Evolutionary conservation across 805 yeast species (phyloP).

Genomic region (Lipomyces kockii): DNA sequence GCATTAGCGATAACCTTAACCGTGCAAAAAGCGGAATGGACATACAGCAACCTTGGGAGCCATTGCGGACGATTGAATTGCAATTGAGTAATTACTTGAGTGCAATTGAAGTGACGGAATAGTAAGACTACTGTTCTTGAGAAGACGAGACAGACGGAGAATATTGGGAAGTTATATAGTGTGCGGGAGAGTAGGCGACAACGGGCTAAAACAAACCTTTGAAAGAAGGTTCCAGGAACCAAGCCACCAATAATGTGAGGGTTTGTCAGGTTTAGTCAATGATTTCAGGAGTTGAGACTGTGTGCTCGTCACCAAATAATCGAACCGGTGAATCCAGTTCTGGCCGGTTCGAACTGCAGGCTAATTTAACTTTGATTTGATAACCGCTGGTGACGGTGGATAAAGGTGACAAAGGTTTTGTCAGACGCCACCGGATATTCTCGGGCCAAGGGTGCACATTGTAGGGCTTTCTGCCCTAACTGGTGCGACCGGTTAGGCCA

Average conservation of each 20-base stretch:
- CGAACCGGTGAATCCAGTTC: no score
- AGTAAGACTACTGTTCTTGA: not conserved
- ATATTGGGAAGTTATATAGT: no score
- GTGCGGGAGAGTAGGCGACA: no score
- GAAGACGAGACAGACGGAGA: not conserved
- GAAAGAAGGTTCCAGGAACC: not conserved
- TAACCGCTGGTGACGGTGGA: no score
- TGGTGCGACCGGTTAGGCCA: no score
- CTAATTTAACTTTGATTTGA: no score
- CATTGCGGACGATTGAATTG: slow-evolving; percentile 19
- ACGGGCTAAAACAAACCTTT: not conserved
- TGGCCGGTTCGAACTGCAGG: no score
- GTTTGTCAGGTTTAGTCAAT: slow-evolving; percentile 3
- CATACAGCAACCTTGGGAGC: slow-evolving; percentile 38
- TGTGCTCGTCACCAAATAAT: no score
- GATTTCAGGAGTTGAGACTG: not conserved
- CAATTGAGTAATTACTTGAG: not conserved
- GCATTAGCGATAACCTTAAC: not conserved
- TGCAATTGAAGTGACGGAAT: not conserved
- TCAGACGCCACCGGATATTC: no score
- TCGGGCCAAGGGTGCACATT: no score
- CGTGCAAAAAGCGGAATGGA: not conserved
- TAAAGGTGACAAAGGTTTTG: not conserved
- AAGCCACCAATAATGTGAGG: not conserved
- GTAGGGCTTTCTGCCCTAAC: no score